A percentile compares a stretch with the other conserved stretches of the same genome.
Evolutionary conservation across 345 rosid genomes (phyloP).

Genomic region (Murraya paniculata): DNA sequence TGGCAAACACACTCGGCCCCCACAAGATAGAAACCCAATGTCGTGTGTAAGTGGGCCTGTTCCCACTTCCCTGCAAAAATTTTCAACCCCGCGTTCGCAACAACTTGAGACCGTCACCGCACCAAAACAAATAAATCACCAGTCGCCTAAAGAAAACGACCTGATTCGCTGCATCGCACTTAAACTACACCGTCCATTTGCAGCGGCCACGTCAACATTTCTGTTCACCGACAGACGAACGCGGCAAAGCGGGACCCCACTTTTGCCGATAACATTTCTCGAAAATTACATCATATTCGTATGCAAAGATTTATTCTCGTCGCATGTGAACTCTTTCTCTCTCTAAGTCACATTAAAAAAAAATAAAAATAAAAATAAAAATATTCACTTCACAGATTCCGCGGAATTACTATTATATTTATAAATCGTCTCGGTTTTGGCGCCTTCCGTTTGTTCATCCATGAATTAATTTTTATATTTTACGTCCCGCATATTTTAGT

Average conservation of each 20-base stretch:
- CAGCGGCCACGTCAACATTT: background rate
- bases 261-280: too few relatives aligned
- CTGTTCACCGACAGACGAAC: constrained; percentile 29
- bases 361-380: background rate
- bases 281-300: too few relatives aligned
- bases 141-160: background rate
- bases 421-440: background rate
- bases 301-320: background rate
- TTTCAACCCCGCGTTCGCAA: constrained; percentile 19
- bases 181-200: background rate
- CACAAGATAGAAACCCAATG: background rate
- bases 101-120: background rate
- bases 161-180: constrained; percentile 5
- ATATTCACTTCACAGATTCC: background rate
- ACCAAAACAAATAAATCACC: constrained; percentile 15
- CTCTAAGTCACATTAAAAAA: background rate
- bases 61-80: background rate
- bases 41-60: background rate
- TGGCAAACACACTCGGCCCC: background rate
- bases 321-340: background rate
- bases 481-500: background rate
- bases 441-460: background rate
- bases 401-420: background rate
- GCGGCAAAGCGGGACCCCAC: constrained; percentile 21
- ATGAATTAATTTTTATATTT: background rate